Evolutionary conservation across 257 asterid genomes (phyloP).

Genomic region (Leptodermis oblonga): DNA sequence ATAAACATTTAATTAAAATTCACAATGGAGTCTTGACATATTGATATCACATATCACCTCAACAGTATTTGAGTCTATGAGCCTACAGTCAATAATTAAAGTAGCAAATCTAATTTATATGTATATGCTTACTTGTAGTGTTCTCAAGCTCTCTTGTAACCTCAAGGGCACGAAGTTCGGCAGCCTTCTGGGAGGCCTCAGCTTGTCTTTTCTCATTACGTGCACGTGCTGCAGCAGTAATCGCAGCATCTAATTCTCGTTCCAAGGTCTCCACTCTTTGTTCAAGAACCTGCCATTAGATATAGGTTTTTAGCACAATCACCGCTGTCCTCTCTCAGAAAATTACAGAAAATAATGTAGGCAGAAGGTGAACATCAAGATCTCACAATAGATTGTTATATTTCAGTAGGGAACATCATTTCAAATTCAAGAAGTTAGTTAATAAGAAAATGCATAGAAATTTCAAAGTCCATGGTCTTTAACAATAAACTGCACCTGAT

Average conservation of each 20-base stretch:
- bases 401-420: not conserved
- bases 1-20: not conserved
- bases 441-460: not conserved
- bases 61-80: not conserved
- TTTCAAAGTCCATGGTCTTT: not conserved
- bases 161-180: conserved; percentile 75
- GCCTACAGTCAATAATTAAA: not conserved
- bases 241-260: conserved; percentile 87
- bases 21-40: not conserved
- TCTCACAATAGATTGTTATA: not conserved
- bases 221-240: conserved; percentile 95
- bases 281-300: conserved; percentile 73
- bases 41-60: not conserved
- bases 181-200: conserved; percentile 85
- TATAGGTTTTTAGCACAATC: not conserved
- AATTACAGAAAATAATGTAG: not conserved
- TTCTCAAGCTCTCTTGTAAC: conserved; percentile 84
- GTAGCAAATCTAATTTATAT: not conserved
- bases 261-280: conserved; percentile 90
- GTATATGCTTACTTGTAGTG: conserved; percentile 66
- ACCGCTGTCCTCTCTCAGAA: not conserved
- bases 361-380: not conserved
- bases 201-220: conserved; percentile 92
- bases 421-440: not conserved
- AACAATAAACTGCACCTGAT: not conserved